phyloP scores from a whole-genome alignment of 805 yeast species.

The Barnettozyma pratensis region DNA sequence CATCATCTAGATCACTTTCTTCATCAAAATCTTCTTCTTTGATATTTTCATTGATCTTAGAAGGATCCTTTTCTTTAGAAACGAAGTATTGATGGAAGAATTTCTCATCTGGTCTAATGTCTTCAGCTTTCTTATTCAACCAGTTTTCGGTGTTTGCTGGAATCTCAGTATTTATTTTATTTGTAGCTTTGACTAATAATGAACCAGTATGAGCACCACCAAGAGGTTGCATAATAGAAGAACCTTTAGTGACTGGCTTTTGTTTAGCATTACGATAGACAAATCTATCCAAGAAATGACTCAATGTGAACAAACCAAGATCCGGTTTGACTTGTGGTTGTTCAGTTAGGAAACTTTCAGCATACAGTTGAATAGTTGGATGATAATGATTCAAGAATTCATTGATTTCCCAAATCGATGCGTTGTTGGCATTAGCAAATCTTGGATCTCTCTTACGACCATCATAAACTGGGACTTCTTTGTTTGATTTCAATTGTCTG shows the following conservation, averaged over 20 bases:
- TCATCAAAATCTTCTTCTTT: slow-evolving; percentile 34
- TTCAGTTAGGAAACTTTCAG: slow-evolving; percentile 51
- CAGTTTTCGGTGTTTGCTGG: slow-evolving; percentile 88
- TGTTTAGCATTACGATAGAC: slow-evolving; percentile 90
- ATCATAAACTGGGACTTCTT: slow-evolving; percentile 47
- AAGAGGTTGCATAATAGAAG: slow-evolving; percentile 96
- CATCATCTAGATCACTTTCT: slow-evolving; percentile 53
- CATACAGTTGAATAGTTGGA: slow-evolving; percentile 84
- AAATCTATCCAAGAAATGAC: slow-evolving; percentile 91
- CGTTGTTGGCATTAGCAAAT: slow-evolving; percentile 74
- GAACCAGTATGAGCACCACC: slow-evolving; percentile 78
- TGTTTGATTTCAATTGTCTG: slow-evolving; percentile 19
- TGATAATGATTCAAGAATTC: slow-evolving; percentile 80
- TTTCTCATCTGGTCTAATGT: slow-evolving; percentile 79
- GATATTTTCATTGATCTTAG: slow-evolving; percentile 25
- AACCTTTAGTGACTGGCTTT: slow-evolving; percentile 68
- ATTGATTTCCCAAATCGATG: slow-evolving; percentile 83
- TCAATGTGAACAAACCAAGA: slow-evolving; percentile 77
- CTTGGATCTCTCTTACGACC: slow-evolving; percentile 90
- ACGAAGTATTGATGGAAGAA: slow-evolving; percentile 86
- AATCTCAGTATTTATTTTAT: slow-evolving; percentile 33
- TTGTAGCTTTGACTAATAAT: slow-evolving; percentile 62
- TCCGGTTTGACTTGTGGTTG: slow-evolving; percentile 67
- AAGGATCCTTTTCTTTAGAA: slow-evolving; percentile 42
- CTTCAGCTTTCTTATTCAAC: slow-evolving; percentile 57